These are phyloP conservation scores for Climacium dendroides DNA, from an alignment of 225 moss, liverwort and hornwort genomes.

Conservation along the genomic window DNA sequence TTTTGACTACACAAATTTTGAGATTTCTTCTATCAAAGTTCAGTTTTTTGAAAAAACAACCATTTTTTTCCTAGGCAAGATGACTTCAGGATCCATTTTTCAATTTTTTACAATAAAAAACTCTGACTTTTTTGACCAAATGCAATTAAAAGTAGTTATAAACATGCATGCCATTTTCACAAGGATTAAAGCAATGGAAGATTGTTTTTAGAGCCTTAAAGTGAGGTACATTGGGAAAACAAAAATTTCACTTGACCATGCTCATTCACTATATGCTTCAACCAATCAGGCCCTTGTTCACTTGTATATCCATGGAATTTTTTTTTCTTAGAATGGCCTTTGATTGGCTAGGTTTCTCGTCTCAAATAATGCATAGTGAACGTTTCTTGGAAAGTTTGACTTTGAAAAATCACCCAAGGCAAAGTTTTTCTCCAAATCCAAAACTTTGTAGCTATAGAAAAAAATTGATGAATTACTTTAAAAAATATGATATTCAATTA, in stretches of 20 bases:
- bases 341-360: too few species aligned
- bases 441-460: too few species aligned
- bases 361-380: accelerated
- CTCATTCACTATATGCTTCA: background rate
- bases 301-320: background rate
- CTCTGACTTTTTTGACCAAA: background rate
- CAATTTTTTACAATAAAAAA: background rate
- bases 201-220: background rate
- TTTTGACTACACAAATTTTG: background rate
- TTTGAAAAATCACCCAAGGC: background rate
- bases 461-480: too few species aligned
- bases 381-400: background rate
- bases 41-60: background rate
- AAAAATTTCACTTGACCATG: background rate
- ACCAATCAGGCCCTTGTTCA: accelerated
- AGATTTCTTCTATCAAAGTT: background rate
- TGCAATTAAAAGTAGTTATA: background rate
- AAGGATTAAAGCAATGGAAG: background rate
- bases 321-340: too few species aligned
- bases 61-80: accelerated
- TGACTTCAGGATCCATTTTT: background rate
- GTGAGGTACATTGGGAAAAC: background rate
- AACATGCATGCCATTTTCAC: background rate
- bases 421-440: background rate
- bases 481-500: too few species aligned